Conservation (phyloP, 148 eudicot species). For the Polygonum aviculare region DNA sequence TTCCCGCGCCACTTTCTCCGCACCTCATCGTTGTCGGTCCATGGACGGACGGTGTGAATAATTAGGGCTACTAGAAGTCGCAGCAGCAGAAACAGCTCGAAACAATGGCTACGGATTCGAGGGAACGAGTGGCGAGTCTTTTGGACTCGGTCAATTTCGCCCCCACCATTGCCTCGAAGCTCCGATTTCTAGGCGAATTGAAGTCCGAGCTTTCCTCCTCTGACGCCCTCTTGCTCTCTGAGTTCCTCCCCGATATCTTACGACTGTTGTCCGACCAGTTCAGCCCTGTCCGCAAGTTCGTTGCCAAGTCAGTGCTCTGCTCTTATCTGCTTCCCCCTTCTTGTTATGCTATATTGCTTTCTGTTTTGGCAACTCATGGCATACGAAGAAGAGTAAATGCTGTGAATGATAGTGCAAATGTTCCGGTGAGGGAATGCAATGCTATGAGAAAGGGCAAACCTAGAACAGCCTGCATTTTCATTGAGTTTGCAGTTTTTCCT, state of each 20-base stretch:
- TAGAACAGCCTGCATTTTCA: background rate
- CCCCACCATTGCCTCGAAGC: slow-evolving; percentile 42
- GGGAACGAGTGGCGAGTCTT: slow-evolving; percentile 35
- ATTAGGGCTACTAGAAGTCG: slow-evolving; percentile 4
- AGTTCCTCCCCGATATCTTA: slow-evolving; percentile 40
- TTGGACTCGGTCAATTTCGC: slow-evolving; percentile 38
- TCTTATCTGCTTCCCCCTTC: background rate
- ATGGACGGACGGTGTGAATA: background rate
- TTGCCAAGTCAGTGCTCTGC: slow-evolving; percentile 37
- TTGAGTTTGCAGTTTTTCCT: background rate
- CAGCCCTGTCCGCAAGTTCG: slow-evolving; percentile 62
- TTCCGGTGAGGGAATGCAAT: background rate
- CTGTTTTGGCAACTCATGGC: background rate
- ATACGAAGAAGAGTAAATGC: background rate
- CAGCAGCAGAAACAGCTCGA: background rate
- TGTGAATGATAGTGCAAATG: background rate
- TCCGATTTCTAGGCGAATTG: slow-evolving; percentile 34
- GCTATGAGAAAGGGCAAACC: background rate
- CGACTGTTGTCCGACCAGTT: slow-evolving; percentile 42
- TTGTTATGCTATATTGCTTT: background rate
- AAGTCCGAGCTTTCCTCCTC: slow-evolving; percentile 28
- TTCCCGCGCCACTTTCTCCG: background rate
- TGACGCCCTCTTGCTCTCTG: slow-evolving; percentile 25
- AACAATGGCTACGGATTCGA: slow-evolving; percentile 32
- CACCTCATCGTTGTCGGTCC: background rate